phyloP scores from a whole-genome alignment of 495 filamentous ascomycete genomes.

The Penicillium malachiteum region DNA sequence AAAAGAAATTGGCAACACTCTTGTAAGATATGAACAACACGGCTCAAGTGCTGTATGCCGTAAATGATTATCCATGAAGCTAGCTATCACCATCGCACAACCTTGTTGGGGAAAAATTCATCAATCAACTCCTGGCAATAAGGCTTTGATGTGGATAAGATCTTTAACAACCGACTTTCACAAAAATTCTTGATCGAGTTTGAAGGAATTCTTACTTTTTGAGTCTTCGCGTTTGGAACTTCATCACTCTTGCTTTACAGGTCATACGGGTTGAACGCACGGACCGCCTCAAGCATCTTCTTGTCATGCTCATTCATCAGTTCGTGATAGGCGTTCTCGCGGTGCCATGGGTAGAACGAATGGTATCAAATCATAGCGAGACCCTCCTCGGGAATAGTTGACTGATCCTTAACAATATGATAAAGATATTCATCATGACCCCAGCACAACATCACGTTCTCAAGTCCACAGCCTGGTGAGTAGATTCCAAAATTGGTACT shows the following conservation, averaged over 20 bases:
- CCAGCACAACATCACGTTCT: background rate
- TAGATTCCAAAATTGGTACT: constrained; percentile 25
- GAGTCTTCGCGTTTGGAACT: background rate
- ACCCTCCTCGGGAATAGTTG: constrained; percentile 66
- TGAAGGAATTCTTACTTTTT: background rate
- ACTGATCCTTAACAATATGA: constrained; percentile 71
- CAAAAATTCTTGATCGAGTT: background rate
- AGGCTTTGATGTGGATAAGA: background rate
- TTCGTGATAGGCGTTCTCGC: constrained; percentile 64
- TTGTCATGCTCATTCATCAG: constrained; percentile 65
- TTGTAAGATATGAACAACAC: no score
- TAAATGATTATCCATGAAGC: no score
- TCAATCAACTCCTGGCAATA: background rate
- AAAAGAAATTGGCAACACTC: no score
- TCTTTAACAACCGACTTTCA: background rate
- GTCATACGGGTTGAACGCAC: background rate
- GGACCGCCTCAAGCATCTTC: background rate
- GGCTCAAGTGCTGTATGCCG: no score
- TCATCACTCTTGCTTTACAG: background rate
- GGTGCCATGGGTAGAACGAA: constrained; percentile 83
- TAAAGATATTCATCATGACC: constrained; percentile 72
- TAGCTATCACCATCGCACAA: background rate
- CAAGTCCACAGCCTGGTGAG: background rate
- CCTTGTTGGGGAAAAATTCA: background rate
- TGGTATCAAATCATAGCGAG: constrained; percentile 85